Conservation (phyloP, 2,329 filamentous ascomycete genomes). For the Dactylellina haptotyla region DNA sequence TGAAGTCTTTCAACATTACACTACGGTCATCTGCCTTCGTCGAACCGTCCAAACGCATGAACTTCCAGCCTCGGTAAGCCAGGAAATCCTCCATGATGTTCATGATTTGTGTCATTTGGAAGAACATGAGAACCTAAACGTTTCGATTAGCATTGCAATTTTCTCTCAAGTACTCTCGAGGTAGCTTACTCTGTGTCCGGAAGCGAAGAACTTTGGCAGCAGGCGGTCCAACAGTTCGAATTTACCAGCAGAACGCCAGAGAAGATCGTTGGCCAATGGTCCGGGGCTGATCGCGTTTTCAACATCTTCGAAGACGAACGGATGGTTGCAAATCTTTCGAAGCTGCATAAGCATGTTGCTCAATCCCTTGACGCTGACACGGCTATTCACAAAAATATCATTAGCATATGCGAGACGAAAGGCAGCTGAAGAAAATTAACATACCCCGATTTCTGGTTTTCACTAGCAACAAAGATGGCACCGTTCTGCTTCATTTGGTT, state of each 20-base stretch:
- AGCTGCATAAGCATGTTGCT: constrained; percentile 99
- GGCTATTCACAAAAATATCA: constrained; percentile 22
- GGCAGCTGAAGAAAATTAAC: neutral
- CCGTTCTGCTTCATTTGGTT: constrained; percentile 98
- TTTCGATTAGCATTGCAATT: constrained; percentile 14
- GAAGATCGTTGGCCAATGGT: constrained; percentile 85
- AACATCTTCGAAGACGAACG: constrained; percentile 97
- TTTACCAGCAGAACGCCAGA: constrained; percentile 96
- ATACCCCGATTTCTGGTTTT: constrained; percentile 69
- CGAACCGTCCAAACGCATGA: constrained; percentile 91
- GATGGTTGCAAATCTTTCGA: constrained; percentile 98
- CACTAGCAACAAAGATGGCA: constrained; percentile 91
- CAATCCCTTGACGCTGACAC: constrained; percentile 68
- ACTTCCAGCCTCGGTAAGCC: constrained; percentile 81
- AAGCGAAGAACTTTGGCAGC: constrained; percentile 89
- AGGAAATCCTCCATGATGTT: constrained; percentile 99
- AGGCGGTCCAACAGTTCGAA: constrained; percentile 94
- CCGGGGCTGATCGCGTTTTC: constrained; percentile 97
- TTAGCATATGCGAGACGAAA: constrained; percentile 6
- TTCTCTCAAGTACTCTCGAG: neutral
- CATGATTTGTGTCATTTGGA: constrained; percentile 99
- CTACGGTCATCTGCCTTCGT: constrained; percentile 98
- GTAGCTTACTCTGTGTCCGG: constrained; percentile 77
- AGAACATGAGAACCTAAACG: constrained; percentile 84
- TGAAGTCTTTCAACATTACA: constrained; percentile 87